These are phyloP conservation scores for Naganishia albida DNA, from an alignment of 1,284 basidiomycete species.

Conservation along the genomic window DNA sequence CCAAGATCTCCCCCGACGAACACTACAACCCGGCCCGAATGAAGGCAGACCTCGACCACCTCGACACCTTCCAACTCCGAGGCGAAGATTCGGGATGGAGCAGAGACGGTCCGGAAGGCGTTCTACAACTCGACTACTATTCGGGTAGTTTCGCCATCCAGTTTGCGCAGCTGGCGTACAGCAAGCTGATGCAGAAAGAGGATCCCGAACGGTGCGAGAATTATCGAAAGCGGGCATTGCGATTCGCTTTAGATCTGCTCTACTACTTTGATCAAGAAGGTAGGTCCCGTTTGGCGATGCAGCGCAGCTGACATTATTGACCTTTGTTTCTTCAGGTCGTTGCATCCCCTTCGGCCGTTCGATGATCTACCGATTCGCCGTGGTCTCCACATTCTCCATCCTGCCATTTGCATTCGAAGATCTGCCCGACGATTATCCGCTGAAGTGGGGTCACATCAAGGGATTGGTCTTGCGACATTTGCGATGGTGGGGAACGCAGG, in stretches of 20 bases:
- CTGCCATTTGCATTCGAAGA: constrained; percentile 59
- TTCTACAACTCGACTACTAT: constrained; percentile 76
- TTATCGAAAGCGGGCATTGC: constrained; percentile 64
- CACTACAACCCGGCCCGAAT: constrained; percentile 64
- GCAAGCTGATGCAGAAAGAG: constrained; percentile 59
- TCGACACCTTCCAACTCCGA: constrained; percentile 74
- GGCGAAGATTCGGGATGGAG: constrained; percentile 66
- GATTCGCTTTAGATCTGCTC: constrained; percentile 69
- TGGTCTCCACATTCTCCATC: constrained; percentile 74
- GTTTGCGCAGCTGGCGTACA: constrained; percentile 70
- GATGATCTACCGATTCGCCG: constrained; percentile 74
- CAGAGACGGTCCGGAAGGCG: constrained; percentile 71
- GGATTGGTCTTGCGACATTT: constrained; percentile 72
- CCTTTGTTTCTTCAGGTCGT: constrained; percentile 57
- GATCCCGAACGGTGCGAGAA: constrained; percentile 67
- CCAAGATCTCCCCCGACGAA: constrained; percentile 61
- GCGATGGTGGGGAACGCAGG: constrained; percentile 67
- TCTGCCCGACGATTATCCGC: constrained; percentile 65
- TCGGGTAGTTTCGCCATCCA: constrained; percentile 78
- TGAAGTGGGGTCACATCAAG: constrained; percentile 70
- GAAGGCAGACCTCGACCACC: constrained; percentile 71
- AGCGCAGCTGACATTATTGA: not conserved
- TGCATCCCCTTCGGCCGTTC: constrained; percentile 74
- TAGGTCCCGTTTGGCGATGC: constrained; percentile 41
- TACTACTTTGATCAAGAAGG: constrained; percentile 74